Conservation (phyloP, 2,329 filamentous ascomycete species). For the Hypoxylon sp. region DNA sequence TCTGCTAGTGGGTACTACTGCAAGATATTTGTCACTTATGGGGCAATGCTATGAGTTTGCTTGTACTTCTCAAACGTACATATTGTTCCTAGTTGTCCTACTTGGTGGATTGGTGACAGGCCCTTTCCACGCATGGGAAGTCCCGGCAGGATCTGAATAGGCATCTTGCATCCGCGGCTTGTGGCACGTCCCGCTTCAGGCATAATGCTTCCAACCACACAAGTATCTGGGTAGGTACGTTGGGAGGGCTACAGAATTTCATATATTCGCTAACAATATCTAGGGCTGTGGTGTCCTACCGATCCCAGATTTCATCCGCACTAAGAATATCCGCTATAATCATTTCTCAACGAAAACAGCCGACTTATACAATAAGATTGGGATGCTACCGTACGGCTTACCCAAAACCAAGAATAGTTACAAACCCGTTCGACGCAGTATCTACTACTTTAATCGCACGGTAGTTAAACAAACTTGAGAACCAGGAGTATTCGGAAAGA, state of each 20-base stretch:
- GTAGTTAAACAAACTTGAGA: not conserved
- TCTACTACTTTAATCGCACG: not conserved
- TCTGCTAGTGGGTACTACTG: not conserved
- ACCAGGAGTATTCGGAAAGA: not conserved
- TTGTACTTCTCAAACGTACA: not conserved
- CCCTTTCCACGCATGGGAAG: conserved; percentile 12
- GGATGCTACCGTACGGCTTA: not conserved
- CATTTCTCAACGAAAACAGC: not conserved
- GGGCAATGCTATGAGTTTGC: conserved; percentile 13
- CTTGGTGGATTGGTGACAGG: not conserved
- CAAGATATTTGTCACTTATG: conserved; percentile 6
- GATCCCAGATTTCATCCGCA: not conserved
- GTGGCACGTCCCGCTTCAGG: conserved; percentile 16
- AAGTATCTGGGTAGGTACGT: not conserved
- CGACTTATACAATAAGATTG: not conserved
- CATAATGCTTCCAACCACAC: conserved; percentile 14
- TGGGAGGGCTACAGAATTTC: not conserved
- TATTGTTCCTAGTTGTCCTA: conserved; percentile 7
- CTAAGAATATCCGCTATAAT: not conserved
- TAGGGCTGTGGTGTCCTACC: not conserved
- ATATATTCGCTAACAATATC: conserved; percentile 1
- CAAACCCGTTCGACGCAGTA: not conserved
- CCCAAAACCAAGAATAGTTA: too few species aligned
- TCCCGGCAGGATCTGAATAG: conserved; percentile 35
- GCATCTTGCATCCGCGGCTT: conserved; percentile 35